Evolutionary conservation across 2,329 filamentous ascomycete genomes (phyloP), one percentile per base, ranked within the genome.

Genomic region (Leptographium procerum): DNA sequence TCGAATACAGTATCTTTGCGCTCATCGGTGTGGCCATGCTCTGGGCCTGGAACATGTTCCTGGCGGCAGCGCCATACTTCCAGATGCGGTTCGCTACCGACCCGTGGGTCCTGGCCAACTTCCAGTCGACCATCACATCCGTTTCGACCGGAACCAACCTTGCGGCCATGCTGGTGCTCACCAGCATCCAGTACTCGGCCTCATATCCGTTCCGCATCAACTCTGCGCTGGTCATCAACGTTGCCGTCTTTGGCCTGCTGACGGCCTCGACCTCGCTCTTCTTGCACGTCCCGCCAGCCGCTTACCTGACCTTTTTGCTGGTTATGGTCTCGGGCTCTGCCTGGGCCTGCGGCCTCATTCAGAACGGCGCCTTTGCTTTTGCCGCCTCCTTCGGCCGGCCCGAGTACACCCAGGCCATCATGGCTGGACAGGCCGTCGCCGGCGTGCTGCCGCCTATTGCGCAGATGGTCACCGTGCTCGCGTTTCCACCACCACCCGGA

Each of bases 41-140:
- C 51, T 97, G 92, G 92, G 91, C 92, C 58, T 97, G 92, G 92
- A 97, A 97, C 76, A 96, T 96, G 92, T 96, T 97, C 71, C 83
- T 97, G 65, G 92, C 94, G 52, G 91, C 92, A 10, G 89, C 90
- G 1, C 90, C 92, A 5, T 97, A 97, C 76, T 96, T 97, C 73
- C 85, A 91, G 67, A 79, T 77, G 55, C 89, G 92, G 65, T 95
- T 97, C 71, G 75, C 80, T 52, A 77, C 79, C 61, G 83, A 86
- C 68, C 74, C 82, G 57, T 88, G 84, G 78, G 85, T 95, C 59
- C 78, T 86, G 40, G 78, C 83, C 62, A 89, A 91, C 75, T 97
- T 95, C 74, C 92, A 96, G 70, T 87, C 92, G 13, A 85, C 89
- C 60, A 92, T 97, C 68, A 81, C 95, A 60, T 88, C 90, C 36